Conservation (phyloP, 2,329 filamentous ascomycete species). For the Neonectria punicea region DNA sequence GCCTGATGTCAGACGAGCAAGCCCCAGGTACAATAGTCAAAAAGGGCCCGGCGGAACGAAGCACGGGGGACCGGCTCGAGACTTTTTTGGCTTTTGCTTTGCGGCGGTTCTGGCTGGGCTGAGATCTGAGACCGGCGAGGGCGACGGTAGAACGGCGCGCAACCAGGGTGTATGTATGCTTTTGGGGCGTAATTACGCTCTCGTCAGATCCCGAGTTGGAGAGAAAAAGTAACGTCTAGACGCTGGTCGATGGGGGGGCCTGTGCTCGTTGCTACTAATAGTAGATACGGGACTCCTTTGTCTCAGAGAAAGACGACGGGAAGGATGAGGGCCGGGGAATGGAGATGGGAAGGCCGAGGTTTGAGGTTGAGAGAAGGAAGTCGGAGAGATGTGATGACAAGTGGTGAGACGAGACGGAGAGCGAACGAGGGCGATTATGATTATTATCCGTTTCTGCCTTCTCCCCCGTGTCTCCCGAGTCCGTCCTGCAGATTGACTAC, state of each 20-base stretch:
- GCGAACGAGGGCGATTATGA: constrained; percentile 7
- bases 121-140: constrained; percentile 43
- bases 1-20: not conserved
- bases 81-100: not conserved
- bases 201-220: not conserved
- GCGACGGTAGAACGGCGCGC: constrained; percentile 20
- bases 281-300: not conserved
- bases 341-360: not conserved
- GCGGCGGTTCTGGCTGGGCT: constrained; percentile 33
- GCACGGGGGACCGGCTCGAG: not conserved
- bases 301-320: not conserved
- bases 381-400: constrained; percentile 6
- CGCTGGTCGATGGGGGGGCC: constrained; percentile 5
- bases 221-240: constrained; percentile 20
- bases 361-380: not conserved
- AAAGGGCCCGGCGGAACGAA: not conserved
- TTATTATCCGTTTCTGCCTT: constrained; percentile 13
- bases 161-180: constrained; percentile 9
- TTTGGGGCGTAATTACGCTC: not conserved
- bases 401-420: constrained; percentile 14
- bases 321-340: not conserved
- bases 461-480: constrained; percentile 16
- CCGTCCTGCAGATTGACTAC: constrained; percentile 14
- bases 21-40: not conserved
- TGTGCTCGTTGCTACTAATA: constrained; percentile 16